phyloP scores from a whole-genome alignment of 345 rosid genomes.

The Pistacia atlantica region DNA sequence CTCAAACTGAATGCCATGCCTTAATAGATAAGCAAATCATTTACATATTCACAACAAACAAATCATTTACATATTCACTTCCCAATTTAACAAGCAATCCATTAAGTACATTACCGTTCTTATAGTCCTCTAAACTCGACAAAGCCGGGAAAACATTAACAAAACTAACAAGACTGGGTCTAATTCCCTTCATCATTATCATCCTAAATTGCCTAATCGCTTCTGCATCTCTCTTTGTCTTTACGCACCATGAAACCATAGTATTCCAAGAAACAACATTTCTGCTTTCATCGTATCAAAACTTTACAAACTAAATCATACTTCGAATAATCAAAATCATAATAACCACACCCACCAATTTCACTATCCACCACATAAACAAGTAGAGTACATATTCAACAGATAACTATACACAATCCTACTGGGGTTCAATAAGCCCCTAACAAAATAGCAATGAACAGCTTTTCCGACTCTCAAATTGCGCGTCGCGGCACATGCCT shows the following conservation, averaged over 20 bases:
- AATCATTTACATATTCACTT: conserved; percentile 56
- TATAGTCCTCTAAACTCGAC: conserved; percentile 42
- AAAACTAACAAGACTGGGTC: conserved; percentile 73
- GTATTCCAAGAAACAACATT: conserved; percentile 89
- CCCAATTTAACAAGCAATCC: conserved; percentile 74
- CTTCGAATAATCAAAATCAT: conserved; percentile 29
- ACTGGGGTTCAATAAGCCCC: conserved; percentile 64
- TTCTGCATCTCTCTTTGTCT: conserved; percentile 55
- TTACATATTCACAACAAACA: conserved; percentile 75
- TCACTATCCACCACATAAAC: conserved; percentile 34
- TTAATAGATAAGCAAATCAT: conserved; percentile 74
- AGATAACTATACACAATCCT: conserved; percentile 75
- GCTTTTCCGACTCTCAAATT: conserved; percentile 62
- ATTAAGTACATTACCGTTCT: conserved; percentile 54
- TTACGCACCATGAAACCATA: conserved; percentile 74
- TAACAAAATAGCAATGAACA: conserved; percentile 77
- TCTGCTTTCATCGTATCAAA: conserved; percentile 64
- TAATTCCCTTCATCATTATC: conserved; percentile 70
- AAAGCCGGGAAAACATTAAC: conserved; percentile 85
- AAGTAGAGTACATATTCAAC: conserved; percentile 75
- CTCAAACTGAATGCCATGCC: conserved; percentile 60
- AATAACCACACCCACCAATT: conserved; percentile 9
- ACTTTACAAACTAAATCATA: conserved; percentile 62
- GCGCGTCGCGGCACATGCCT: conserved; percentile 72
- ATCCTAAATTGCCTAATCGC: conserved; percentile 59